Evolutionary conservation across 768 basidiomycete genomes (phyloP), one percentile per base, ranked within the genome.

Genomic region (Chalciporus piperatus): DNA sequence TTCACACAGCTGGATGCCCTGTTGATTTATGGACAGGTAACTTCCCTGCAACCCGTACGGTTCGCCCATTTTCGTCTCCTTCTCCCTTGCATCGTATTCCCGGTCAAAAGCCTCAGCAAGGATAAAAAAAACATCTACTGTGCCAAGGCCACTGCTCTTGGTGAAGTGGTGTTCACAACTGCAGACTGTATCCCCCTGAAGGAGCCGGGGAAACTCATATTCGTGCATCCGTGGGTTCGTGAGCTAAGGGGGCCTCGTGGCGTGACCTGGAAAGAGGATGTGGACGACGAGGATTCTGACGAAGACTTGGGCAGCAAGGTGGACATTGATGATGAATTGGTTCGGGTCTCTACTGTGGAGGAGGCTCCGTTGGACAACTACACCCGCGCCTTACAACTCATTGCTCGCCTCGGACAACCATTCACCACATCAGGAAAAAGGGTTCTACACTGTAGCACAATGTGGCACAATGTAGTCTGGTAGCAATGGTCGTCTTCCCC

Each of bases 181-280:
- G 25, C 39, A 6, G 30, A 27, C 4, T 22, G 1, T 16, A 37
- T 49, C 10, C 19, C 45, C 12, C 32, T 33, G 13, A 23, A 4
- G 1, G 39, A 25, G 38, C 38, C 47, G n/a, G 13, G 11, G 42
- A 37, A 40, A 19, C 41, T 49, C 6, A 2, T 48, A 14, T 43
- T 56, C 9, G 50, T 48, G 4, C 33, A 52, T 25, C 55, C 55
- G 13, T 56, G 50, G 50, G 48, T 51, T 45, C 46, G 39, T 35
- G 33, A 30, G n/a, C 41, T 55, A 23, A 40, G 28, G 10, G 28
- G 40, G 11, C 22, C 25, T 9, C 45, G n/a, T 12, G 17, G 45
- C 8, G 19, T 13, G 16, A n/a, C 37, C 7, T 30, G 35, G 28
- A 39, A 20, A 41, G 28, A 39, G 9, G 39, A 41, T 10, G 37